Percentiles rank a stretch among this genome's conserved stretches.
These are phyloP conservation scores for Martensiomyces pterosporus DNA, from an alignment of 192 early-diverging fungal genomes.

Conservation along the genomic window DNA sequence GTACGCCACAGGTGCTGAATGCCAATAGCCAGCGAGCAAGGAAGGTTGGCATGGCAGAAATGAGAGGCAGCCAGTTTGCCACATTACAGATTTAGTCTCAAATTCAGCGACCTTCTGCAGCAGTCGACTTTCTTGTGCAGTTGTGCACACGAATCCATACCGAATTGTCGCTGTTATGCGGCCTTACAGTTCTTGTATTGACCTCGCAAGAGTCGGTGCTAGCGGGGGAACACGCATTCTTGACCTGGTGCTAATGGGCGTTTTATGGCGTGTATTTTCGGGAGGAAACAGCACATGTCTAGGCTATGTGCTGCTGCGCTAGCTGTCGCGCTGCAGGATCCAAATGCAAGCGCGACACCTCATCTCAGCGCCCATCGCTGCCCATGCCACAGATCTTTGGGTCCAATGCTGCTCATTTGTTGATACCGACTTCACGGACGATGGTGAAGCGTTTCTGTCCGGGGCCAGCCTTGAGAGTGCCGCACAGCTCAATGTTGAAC, in stretches of 20 bases:
- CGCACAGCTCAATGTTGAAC: slow-evolving; percentile 5
- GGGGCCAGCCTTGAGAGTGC: background rate
- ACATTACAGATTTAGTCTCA: too few species aligned
- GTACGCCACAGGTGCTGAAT: too few species aligned
- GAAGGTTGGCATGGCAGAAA: too few species aligned
- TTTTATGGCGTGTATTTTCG: slow-evolving; percentile 30
- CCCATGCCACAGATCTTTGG: slow-evolving; percentile 30
- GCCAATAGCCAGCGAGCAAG: too few species aligned
- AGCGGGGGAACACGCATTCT: background rate
- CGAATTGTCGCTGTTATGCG: too few species aligned
- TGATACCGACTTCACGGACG: too few species aligned
- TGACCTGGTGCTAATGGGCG: slow-evolving; percentile 6
- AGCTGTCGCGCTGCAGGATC: slow-evolving; percentile 38
- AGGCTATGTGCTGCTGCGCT: slow-evolving; percentile 38
- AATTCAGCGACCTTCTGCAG: too few species aligned
- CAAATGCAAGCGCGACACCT: slow-evolving; percentile 44
- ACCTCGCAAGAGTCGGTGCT: slow-evolving; percentile 1
- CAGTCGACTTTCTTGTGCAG: too few species aligned
- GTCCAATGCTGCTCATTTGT: too few species aligned
- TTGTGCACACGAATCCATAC: too few species aligned
- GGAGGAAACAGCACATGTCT: slow-evolving; percentile 21
- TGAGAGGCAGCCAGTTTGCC: too few species aligned
- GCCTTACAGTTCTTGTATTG: too few species aligned
- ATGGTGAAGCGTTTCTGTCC: background rate
- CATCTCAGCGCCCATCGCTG: slow-evolving; percentile 28